A percentile compares a stretch with the other conserved stretches of the same genome.
Conservation (phyloP, 2,329 filamentous ascomycete species). For the Trichoderma harzianum region DNA sequence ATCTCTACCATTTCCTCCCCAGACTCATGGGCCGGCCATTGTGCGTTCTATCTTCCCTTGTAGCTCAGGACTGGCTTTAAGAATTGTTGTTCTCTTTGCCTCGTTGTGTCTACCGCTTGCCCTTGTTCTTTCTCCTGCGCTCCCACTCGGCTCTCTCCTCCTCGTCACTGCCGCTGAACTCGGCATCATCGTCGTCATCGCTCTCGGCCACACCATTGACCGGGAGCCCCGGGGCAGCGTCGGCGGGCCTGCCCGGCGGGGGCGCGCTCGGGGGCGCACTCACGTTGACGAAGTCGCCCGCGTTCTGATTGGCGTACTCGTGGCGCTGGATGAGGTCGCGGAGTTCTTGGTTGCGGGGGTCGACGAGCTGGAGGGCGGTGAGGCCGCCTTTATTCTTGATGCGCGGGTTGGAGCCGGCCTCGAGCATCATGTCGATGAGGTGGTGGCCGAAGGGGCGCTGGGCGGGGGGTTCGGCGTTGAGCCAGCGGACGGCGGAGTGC, state of each 20-base stretch:
- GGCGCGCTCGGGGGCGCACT: conserved; percentile 24
- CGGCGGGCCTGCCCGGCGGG: conserved; percentile 22
- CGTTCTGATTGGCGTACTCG: conserved; percentile 61
- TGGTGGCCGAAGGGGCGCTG: conserved; percentile 63
- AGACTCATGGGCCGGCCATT: background rate
- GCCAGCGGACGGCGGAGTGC: conserved; percentile 73
- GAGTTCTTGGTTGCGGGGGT: conserved; percentile 64
- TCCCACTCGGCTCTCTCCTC: conserved; percentile 63
- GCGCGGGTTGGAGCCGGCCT: conserved; percentile 64
- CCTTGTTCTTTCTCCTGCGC: conserved; percentile 42
- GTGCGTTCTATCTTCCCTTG: background rate
- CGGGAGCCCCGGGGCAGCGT: too few relatives aligned
- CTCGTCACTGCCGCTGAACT: conserved; percentile 63
- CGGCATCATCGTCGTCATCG: conserved; percentile 52
- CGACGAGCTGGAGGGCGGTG: conserved; percentile 68
- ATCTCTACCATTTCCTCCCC: background rate
- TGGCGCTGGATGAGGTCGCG: conserved; percentile 64
- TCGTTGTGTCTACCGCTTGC: background rate
- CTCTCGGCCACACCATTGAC: conserved; percentile 22
- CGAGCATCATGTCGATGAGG: conserved; percentile 76
- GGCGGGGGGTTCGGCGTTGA: conserved; percentile 63
- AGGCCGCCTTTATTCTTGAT: conserved; percentile 69
- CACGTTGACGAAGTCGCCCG: conserved; percentile 53
- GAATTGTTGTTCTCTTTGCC: too few relatives aligned
- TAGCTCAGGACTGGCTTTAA: background rate